Evolutionary conservation across 2,329 filamentous ascomycete species (phyloP), one percentile per base, ranked within the genome.

Genomic region (Penicillium griseofulvum): DNA sequence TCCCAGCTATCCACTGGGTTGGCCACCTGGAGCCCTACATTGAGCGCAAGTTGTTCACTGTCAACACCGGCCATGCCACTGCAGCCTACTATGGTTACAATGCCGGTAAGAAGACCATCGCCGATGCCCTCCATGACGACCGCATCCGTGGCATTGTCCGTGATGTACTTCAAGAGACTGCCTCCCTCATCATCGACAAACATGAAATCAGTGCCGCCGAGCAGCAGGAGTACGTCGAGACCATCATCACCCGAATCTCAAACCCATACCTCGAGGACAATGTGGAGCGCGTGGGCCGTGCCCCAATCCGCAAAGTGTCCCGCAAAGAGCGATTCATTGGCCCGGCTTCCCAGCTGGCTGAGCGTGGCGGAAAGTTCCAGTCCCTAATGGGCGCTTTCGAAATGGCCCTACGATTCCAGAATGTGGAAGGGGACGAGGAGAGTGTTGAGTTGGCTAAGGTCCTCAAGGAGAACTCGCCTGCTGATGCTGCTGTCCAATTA

Each of bases 1-100:
- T 99, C 69, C 76, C 94, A 63, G 93, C 92, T 57, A 87, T 97
- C 72, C 89, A 96, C 79, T 97, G 90, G 86, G 94, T 97, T 56
- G 86, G 91, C 62, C 83, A 97, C 78, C 85, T 99, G 29, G 83
- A 87, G 71, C 94, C 94, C 55, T 99, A 93, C 80, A 97, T 99
- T 69, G 94, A 99, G 86, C 92, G 94, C 76, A 99, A 99, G 84
- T 87, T 99, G 62, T 99, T 92, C 83, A 99, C 94, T 22, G 93
- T 99, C 83, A 99, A 99, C 84, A 99, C 94, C 22, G 89, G 91
- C 53, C 94, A 99, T 73, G 94, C 94, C 57, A 96, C 93, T 8
- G 92, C 92, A 19, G 93, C 94, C 57, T 97, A 97, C 83, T 92
- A 94, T 76, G 93, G 92, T 52, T 89, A 96, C 83, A 83, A 91